Base-by-base conservation (phyloP, 2,329 filamentous ascomycete genomes). In the Hortaea sp. region DNA sequence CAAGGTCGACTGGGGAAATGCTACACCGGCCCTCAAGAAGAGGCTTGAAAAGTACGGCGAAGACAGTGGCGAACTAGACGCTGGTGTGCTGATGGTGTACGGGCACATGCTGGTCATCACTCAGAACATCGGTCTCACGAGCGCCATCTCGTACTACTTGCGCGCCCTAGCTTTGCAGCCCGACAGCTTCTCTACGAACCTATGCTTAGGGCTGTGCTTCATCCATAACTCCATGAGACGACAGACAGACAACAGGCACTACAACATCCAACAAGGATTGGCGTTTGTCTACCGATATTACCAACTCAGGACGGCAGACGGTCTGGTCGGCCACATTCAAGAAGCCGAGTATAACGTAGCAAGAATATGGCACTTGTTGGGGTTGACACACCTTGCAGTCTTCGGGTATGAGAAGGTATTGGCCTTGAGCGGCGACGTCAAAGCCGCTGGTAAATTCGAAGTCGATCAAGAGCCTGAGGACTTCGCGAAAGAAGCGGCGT, bases 201-300 rank as follows among this genome's bases (percentile, higher is more conserved):
- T 98, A 7, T 85, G 79, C 56, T 82, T 95, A 27, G 88, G 83
- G 0, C 76, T 92, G 9, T 82, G 83, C 29, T 97, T 95, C 63
- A 78, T 95, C 35, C 87, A 95, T 63, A 85, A 92, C 62, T 83
- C 85, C 0, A 76, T 95, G 59, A 95, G 97, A 64, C 78, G 90
- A 2, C 87, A 94, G 64, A 82, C 84, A 0, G 87, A 90, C 41
- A 97, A 97, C 62, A 75, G 92, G 1, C 90, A 97, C 61, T 90
- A 86, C 60, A 78, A 88, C 37, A 80, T 95, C 38, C 74, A 87
- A 53, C 89, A 97, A 63, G 92, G 88, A 0, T 75, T 95, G 43
- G 73, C 82, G 0, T 95, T 95, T 58, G 67, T 97, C 47, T 78
- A 82, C 47, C 72, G 79, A 32, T 94, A 94, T 66, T 82, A 85